A percentile compares a stretch with the other conserved stretches of the same genome.
These are phyloP conservation scores for Tremella yokohamensis DNA, from an alignment of 768 basidiomycete genomes.

Conservation along the genomic window DNA sequence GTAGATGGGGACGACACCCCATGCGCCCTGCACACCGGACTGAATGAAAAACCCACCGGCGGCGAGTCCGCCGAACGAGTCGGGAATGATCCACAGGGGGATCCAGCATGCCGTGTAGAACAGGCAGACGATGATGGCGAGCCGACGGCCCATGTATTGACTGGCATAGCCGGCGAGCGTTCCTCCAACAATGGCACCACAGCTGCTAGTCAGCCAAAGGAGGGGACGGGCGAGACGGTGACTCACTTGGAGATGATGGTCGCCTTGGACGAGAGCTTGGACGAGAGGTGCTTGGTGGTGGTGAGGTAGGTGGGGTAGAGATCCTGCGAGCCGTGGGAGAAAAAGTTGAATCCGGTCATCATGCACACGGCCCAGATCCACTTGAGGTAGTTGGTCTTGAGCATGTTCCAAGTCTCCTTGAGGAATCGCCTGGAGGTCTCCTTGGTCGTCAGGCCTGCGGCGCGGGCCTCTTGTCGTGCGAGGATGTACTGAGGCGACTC, in stretches of 20 bases:
- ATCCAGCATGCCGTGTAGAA: conserved; percentile 45
- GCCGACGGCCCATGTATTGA: conserved; percentile 75
- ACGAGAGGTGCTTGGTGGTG: conserved; percentile 61
- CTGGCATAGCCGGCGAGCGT: conserved; percentile 66
- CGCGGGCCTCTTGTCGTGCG: conserved; percentile 57
- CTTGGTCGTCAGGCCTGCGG: conserved; percentile 50
- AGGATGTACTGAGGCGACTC: conserved; percentile 72
- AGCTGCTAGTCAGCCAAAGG: conserved; percentile 7
- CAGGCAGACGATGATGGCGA: conserved; percentile 55
- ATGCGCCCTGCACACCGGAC: conserved; percentile 84
- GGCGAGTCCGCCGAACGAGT: conserved; percentile 63
- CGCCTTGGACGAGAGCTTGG: conserved; percentile 63
- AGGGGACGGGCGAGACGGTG: background rate
- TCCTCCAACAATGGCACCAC: conserved; percentile 57
- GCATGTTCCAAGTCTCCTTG: conserved; percentile 69
- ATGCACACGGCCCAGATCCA: conserved; percentile 80
- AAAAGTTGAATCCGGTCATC: conserved; percentile 75
- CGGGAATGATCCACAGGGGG: conserved; percentile 76
- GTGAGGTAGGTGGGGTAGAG: conserved; percentile 71
- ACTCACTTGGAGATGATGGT: conserved; percentile 66
- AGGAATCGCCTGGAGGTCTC: conserved; percentile 70
- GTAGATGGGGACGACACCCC: conserved; percentile 83
- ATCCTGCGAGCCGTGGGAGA: conserved; percentile 63
- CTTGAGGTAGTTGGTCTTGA: conserved; percentile 66
- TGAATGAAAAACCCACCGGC: conserved; percentile 79